Evolutionary conservation across 176 grass and related monocot species (phyloP).

Genomic region (Dactylis glomerata): DNA sequence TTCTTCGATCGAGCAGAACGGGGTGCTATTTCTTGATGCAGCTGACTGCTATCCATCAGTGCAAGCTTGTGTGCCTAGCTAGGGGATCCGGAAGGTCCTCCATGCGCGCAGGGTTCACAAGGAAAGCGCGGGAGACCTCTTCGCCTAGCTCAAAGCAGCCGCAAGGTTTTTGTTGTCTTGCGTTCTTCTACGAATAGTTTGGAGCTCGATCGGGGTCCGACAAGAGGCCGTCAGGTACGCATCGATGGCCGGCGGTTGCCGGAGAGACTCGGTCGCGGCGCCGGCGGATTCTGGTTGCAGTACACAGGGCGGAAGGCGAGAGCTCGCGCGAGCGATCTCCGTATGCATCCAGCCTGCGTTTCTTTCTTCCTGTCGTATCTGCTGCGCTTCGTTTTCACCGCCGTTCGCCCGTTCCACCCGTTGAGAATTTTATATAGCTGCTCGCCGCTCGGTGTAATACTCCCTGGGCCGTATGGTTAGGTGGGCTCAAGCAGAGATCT

Average conservation of each 20-base stretch:
- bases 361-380: neutral
- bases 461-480: neutral
- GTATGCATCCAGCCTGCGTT: neutral
- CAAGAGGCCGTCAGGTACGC: no score
- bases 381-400: neutral
- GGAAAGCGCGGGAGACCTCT: neutral
- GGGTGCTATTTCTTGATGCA: neutral
- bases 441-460: neutral
- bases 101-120: neutral
- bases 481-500: neutral
- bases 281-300: neutral
- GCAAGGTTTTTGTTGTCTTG: no score
- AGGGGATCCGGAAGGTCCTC: neutral
- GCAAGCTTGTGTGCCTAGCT: neutral
- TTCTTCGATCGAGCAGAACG: neutral
- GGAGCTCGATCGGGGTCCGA: neutral
- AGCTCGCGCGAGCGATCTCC: neutral
- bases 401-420: no score
- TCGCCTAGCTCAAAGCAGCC: no score
- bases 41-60: neutral
- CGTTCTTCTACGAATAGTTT: no score
- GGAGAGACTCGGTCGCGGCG: neutral
- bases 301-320: neutral
- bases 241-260: constrained; percentile 13
- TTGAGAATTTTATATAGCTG: no score